Percentiles rank a stretch among this genome's conserved stretches.
phyloP scores from a whole-genome alignment of 2,329 filamentous ascomycete species.

The Microsporum canis region DNA sequence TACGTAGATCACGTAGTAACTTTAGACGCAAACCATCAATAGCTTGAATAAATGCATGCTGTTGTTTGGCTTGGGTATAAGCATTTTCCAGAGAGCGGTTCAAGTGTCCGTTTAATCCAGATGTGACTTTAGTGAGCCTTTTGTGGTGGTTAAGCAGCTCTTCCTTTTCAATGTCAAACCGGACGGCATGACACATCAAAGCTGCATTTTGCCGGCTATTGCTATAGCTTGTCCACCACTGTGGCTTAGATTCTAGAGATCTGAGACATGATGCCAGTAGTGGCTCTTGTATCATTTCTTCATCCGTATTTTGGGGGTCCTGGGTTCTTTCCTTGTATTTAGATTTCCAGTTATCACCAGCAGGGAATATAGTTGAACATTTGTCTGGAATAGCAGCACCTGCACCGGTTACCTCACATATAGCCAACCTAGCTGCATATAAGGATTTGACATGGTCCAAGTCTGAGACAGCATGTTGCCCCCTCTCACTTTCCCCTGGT shows the following conservation, averaged over 20 bases:
- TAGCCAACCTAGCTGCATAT: conserved; percentile 51
- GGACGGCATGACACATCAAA: conserved; percentile 51
- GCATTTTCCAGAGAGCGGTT: conserved; percentile 25
- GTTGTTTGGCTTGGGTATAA: conserved; percentile 20
- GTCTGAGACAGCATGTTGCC: conserved; percentile 19
- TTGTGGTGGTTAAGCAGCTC: conserved; percentile 32
- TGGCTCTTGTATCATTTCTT: conserved; percentile 12
- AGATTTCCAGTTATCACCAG: conserved; percentile 7
- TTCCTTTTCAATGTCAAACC: conserved; percentile 46
- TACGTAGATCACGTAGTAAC: conserved; percentile 24
- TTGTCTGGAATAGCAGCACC: conserved; percentile 39
- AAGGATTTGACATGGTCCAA: conserved; percentile 42
- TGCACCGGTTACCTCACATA: conserved; percentile 50
- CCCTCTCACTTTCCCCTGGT: conserved; percentile 18
- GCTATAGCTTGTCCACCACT: conserved; percentile 55
- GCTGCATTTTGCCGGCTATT: conserved; percentile 51
- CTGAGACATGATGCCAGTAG: conserved; percentile 42
- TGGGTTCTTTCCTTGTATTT: conserved; percentile 9
- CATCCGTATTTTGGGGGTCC: conserved; percentile 16
- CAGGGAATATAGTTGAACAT: conserved; percentile 41
- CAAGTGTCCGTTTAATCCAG: conserved; percentile 27
- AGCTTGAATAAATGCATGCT: conserved; percentile 25
- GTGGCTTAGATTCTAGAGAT: conserved; percentile 43
- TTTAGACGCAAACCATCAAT: conserved; percentile 23
- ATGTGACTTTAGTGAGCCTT: conserved; percentile 28